Conservation (phyloP, 208 protist species). For the Sergeia podlipaevii region DNA sequence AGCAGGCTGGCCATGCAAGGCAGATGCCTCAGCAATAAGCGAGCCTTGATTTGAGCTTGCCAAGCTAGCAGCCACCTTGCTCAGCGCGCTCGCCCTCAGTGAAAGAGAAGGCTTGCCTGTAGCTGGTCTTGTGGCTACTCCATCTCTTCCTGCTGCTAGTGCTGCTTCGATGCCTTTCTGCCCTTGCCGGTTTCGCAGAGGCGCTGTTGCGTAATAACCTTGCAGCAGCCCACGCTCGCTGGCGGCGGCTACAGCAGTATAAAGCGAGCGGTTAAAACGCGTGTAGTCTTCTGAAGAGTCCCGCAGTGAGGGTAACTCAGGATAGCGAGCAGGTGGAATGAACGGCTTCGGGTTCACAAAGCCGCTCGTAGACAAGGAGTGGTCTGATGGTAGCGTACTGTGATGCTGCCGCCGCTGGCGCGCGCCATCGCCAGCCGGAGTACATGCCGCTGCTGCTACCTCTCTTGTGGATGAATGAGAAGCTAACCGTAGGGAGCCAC, state of each 20-base stretch:
- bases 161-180: background rate
- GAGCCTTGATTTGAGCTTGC: too few species aligned
- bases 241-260: background rate
- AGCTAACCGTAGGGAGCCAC: too few species aligned
- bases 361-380: background rate
- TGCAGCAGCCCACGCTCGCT: background rate
- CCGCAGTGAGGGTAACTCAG: background rate
- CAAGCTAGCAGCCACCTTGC: too few species aligned
- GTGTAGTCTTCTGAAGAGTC: background rate
- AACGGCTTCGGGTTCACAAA: conserved; percentile 19
- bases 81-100: background rate
- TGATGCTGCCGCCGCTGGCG: background rate
- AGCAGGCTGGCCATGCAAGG: too few species aligned
- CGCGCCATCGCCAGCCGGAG: background rate
- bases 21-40: too few species aligned
- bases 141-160: conserved; percentile 1
- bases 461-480: too few species aligned
- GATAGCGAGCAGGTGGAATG: conserved; percentile 12
- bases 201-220: background rate
- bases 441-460: too few species aligned
- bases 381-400: background rate
- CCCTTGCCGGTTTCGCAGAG: background rate
- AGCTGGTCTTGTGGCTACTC: background rate
- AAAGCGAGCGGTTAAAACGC: background rate
- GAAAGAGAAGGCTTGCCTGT: background rate